A percentile compares a stretch with the other conserved stretches of the same genome.
phyloP scores from a whole-genome alignment of 2,329 filamentous ascomycete genomes.

The Xylariaceae sp. region DNA sequence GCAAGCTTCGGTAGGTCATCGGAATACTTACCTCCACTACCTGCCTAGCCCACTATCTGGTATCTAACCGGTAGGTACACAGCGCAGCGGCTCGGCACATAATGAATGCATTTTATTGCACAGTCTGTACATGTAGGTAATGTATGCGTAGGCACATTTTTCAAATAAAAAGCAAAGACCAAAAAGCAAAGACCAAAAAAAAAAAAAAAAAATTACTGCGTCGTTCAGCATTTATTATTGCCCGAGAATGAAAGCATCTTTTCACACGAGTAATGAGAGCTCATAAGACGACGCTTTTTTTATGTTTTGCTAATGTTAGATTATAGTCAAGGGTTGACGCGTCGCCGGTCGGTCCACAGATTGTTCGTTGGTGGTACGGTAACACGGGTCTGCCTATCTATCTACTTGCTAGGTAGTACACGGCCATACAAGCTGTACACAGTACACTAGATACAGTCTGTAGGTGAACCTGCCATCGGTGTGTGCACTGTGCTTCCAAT shows the following conservation, averaged over 20 bases:
- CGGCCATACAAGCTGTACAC: not conserved
- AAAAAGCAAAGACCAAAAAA: no score
- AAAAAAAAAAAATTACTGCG: no score
- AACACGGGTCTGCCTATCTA: no score
- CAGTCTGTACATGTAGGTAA: no score
- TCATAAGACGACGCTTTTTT: not conserved
- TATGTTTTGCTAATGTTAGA: not conserved
- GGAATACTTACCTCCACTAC: not conserved
- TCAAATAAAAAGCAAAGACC: no score
- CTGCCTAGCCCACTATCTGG: no score
- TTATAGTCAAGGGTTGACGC: not conserved
- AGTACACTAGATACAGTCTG: not conserved
- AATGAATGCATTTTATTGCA: no score
- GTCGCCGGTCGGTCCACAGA: not conserved
- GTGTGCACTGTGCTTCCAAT: not conserved
- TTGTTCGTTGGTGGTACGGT: not conserved
- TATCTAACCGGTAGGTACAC: no score
- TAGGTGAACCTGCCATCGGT: not conserved
- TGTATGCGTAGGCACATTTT: no score
- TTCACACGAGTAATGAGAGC: not conserved
- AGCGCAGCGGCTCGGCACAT: not conserved
- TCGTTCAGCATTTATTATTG: no score
- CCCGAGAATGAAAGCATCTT: no score
- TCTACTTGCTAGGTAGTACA: not conserved
- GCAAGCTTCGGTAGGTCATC: not conserved